A percentile compares a stretch with the other conserved stretches of the same genome.
These are phyloP conservation scores for Pichia paraexigua DNA, from an alignment of 805 yeast genomes.

Conservation along the genomic window DNA sequence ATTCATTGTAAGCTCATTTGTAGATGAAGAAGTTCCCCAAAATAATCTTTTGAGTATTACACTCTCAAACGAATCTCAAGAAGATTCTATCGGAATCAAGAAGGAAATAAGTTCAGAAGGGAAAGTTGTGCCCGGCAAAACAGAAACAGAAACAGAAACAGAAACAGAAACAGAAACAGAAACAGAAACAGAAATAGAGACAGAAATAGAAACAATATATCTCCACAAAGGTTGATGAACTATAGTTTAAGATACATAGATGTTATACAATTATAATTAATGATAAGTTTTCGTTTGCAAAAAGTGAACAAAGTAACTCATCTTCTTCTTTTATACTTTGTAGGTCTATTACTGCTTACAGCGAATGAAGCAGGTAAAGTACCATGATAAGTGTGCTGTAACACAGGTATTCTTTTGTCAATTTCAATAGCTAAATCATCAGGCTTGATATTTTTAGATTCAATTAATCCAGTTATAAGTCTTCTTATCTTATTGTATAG, in stretches of 20 bases:
- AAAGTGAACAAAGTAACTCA: neutral
- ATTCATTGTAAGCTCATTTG: conserved; percentile 7
- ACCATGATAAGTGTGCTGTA: conserved; percentile 69
- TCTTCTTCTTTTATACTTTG: conserved; percentile 5
- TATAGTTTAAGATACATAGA: neutral
- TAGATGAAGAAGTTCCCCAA: conserved; percentile 1
- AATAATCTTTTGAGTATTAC: conserved; percentile 6
- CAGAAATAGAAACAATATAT: neutral
- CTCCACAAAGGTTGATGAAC: neutral
- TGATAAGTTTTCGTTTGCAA: neutral
- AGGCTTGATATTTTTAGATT: conserved; percentile 25
- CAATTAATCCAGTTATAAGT: conserved; percentile 34
- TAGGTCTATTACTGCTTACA: conserved; percentile 4
- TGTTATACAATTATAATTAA: neutral
- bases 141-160: neutral
- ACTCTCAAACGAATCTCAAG: neutral
- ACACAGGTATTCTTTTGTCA: conserved; percentile 48
- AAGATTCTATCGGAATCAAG: neutral
- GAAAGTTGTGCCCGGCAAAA: neutral
- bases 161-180: neutral
- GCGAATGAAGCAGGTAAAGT: conserved; percentile 55
- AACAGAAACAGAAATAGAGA: neutral
- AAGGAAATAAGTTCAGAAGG: neutral
- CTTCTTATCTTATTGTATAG: conserved; percentile 38
- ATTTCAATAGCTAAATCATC: conserved; percentile 30